These are phyloP conservation scores for Boletus insuetus DNA, from an alignment of 768 basidiomycete genomes.

Conservation along the genomic window DNA sequence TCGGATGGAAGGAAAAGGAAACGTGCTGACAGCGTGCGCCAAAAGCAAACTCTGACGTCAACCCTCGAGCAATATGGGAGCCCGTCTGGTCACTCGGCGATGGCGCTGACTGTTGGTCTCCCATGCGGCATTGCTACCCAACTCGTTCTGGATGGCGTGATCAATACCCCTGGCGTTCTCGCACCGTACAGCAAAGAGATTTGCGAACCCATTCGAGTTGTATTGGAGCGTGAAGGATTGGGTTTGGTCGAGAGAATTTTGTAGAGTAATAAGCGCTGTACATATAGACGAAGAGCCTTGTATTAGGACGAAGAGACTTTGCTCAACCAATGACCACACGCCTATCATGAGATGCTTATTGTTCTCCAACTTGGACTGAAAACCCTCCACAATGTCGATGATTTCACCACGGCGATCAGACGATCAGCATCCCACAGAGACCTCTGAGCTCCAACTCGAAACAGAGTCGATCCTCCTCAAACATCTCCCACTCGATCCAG, in stretches of 20 bases:
- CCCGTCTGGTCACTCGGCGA: slow-evolving; percentile 77
- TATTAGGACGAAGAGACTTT: too few relatives aligned
- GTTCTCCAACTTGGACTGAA: not conserved
- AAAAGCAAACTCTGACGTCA: slow-evolving; percentile 80
- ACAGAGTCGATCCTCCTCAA: slow-evolving; percentile 64
- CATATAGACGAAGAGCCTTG: too few relatives aligned
- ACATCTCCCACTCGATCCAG: slow-evolving; percentile 43
- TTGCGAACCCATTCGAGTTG: slow-evolving; percentile 67
- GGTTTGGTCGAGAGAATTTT: slow-evolving; percentile 68
- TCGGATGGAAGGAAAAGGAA: not conserved
- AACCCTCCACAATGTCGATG: slow-evolving; percentile 11
- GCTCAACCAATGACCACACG: too few relatives aligned
- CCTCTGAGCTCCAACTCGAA: slow-evolving; percentile 58
- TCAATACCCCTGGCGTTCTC: slow-evolving; percentile 75
- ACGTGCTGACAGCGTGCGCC: slow-evolving; percentile 1
- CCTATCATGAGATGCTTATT: not conserved
- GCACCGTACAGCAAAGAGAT: slow-evolving; percentile 87
- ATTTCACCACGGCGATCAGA: slow-evolving; percentile 30
- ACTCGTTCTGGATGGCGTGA: slow-evolving; percentile 82
- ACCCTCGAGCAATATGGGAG: slow-evolving; percentile 89
- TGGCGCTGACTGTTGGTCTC: slow-evolving; percentile 89
- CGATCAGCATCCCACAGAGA: slow-evolving; percentile 62
- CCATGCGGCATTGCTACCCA: slow-evolving; percentile 95
- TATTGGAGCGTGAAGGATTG: slow-evolving; percentile 72
- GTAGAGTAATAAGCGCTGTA: slow-evolving; percentile 30